A percentile compares a stretch with the other conserved stretches of the same genome.
Evolutionary conservation across 108 stramenopile genomes (phyloP).

Genomic region (Craspedostauros australis): DNA sequence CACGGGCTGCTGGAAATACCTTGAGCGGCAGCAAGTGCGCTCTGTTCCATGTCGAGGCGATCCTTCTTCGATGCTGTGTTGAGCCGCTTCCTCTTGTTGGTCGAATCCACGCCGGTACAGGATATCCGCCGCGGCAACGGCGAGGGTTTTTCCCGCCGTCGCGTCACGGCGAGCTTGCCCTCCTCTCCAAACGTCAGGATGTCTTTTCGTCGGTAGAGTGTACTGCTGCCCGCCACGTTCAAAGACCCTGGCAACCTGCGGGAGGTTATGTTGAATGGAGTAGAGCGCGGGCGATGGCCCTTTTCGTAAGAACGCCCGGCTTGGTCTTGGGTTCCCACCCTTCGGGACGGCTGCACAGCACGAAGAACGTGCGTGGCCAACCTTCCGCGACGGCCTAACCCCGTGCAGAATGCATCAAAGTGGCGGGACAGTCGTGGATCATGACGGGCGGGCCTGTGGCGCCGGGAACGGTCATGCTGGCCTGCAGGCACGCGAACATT

Average conservation of each 20-base stretch:
- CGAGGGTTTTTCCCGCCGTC: no score
- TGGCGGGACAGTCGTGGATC: constrained; percentile 1
- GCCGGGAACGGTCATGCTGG: constrained; percentile 82
- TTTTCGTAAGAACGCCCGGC: constrained; percentile 66
- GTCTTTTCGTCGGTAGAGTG: constrained; percentile 78
- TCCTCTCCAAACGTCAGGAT: constrained; percentile 61
- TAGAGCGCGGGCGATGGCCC: constrained; percentile 61
- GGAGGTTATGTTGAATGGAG: constrained; percentile 52
- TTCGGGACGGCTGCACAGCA: constrained; percentile 50
- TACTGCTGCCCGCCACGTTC: constrained; percentile 78
- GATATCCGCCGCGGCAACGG: no score
- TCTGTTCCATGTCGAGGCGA: no score
- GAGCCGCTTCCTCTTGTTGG: no score
- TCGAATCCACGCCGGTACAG: no score
- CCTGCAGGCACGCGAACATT: constrained; percentile 74
- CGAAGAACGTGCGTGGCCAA: constrained; percentile 74
- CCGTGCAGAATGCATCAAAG: constrained; percentile 84
- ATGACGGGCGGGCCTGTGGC: constrained; percentile 63
- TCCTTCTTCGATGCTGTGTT: no score
- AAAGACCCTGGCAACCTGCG: constrained; percentile 61
- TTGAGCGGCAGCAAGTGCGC: constrained; percentile 67
- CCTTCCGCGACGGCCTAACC: constrained; percentile 78
- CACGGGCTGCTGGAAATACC: constrained; percentile 45
- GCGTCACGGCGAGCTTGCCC: no score
- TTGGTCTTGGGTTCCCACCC: constrained; percentile 51